Conservation (phyloP, 257 asterid species). For the Mentha longifolia region DNA sequence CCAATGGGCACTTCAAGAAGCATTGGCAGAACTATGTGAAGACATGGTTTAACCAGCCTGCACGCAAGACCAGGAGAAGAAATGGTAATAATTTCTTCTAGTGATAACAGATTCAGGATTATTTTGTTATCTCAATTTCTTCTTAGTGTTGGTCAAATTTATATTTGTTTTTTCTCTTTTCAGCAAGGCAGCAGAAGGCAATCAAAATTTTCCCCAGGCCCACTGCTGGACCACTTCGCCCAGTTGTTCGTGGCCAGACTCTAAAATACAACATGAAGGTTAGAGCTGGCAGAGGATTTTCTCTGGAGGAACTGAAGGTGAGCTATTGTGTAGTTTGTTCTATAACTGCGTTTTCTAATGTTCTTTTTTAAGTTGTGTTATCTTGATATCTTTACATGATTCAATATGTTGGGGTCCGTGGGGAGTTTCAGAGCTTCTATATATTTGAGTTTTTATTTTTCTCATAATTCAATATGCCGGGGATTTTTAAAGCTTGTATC, state of each 20-base stretch:
- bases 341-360: neutral
- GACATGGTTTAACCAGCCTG: slow-evolving; percentile 88
- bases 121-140: neutral
- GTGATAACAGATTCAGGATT: neutral
- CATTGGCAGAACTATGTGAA: slow-evolving; percentile 83
- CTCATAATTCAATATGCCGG: no score
- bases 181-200: slow-evolving; percentile 80
- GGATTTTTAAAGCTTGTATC: neutral
- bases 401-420: neutral
- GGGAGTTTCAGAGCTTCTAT: neutral
- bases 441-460: neutral
- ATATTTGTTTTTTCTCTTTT: slow-evolving; percentile 9
- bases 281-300: slow-evolving; percentile 73
- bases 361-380: neutral
- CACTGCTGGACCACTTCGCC: slow-evolving; percentile 73
- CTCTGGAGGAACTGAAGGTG: slow-evolving; percentile 80
- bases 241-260: slow-evolving; percentile 73
- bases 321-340: neutral
- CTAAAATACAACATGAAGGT: slow-evolving; percentile 79
- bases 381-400: neutral
- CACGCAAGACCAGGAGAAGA: slow-evolving; percentile 80
- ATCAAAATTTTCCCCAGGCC: slow-evolving; percentile 80
- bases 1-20: slow-evolving; percentile 79
- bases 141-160: neutral
- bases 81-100: slow-evolving; percentile 40